Evolutionary conservation across 805 yeast genomes (phyloP), one percentile per base, ranked within the genome.

Genomic region (Wickerhamiella vanderwaltii): DNA sequence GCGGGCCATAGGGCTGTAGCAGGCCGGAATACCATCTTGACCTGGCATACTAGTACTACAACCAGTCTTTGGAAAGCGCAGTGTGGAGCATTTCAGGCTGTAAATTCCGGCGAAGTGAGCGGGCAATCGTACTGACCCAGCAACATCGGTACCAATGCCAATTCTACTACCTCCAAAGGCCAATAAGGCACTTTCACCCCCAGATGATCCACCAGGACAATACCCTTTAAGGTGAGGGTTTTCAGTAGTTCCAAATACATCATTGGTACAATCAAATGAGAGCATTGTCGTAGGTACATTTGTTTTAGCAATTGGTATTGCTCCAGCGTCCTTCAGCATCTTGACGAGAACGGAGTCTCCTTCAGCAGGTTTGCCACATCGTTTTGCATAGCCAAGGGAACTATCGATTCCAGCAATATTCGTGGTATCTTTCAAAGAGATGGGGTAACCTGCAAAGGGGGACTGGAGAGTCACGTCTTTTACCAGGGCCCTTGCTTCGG

Each of bases 401-500:
- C 77, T 68, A 50, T 71, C 69, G 43, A 62, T 68, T 30, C 77
- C 79, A 33, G 58, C 63, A 43, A 66, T 66, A 39, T 62, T 59
- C 49, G 64, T 67, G 35, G 76, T 75, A 48, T 76, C 83, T 54
- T 77, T 77, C 42, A 77, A 57, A 1, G 81, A 73, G 38, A 77
- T 61, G 5, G 82, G 81, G 48, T 77, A 56, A 2, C 83, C 82
- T 33, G 78, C 80, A 41, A 76, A 61, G 1, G 79, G 76, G 35
- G 77, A 77, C 44, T 68, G 59, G n/a, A 75, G 75, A 40, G 71
- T 64, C 37, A 64, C 62, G 13, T 63, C 57, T 48, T 67, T 66
- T 1, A 72, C 73, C 61, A 78, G 83, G 47, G 75, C 62, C 51
- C 68, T 72, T n/a, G 80, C 87, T 47, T 76, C 82, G 32, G 72